Evolutionary conservation across 352 stramenopile species (phyloP).

Genomic region (Phytophthora fragariae): DNA sequence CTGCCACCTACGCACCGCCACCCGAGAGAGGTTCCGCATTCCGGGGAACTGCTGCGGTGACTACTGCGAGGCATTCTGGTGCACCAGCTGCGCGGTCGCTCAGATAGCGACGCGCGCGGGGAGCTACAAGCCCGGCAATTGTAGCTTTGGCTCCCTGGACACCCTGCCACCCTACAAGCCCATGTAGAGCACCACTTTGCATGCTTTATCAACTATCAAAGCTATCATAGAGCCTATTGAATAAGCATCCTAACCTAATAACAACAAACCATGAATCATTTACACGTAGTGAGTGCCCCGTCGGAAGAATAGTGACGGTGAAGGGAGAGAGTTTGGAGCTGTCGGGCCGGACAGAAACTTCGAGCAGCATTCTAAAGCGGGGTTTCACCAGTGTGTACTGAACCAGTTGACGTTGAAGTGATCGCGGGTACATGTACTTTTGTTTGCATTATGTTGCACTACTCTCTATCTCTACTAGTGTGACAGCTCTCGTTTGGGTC

Average conservation of each 20-base stretch:
- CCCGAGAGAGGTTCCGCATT: slow-evolving; percentile 42
- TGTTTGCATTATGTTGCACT: no score
- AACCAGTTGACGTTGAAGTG: background rate
- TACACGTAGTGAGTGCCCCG: no score
- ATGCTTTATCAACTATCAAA: background rate
- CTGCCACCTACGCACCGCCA: slow-evolving; percentile 37
- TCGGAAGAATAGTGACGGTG: background rate
- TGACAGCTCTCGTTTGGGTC: background rate
- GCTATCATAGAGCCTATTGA: background rate
- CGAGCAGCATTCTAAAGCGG: slow-evolving; percentile 29
- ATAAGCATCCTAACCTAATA: background rate
- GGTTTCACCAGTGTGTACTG: background rate
- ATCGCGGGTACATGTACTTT: background rate
- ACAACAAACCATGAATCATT: background rate
- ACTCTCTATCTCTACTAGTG: background rate
- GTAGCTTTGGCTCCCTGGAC: slow-evolving; percentile 35
- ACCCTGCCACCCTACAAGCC: slow-evolving; percentile 11
- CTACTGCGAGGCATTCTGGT: slow-evolving; percentile 36
- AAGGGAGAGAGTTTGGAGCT: slow-evolving; percentile 12
- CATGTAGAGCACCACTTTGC: background rate
- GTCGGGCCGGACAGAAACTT: slow-evolving; percentile 18
- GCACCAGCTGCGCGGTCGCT: slow-evolving; percentile 45
- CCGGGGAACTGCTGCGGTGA: slow-evolving; percentile 37
- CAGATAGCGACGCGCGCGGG: slow-evolving; percentile 51
- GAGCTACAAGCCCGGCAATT: slow-evolving; percentile 51